Base-by-base conservation (phyloP, 768 basidiomycete species). In the Mycena leptocephala region DNA sequence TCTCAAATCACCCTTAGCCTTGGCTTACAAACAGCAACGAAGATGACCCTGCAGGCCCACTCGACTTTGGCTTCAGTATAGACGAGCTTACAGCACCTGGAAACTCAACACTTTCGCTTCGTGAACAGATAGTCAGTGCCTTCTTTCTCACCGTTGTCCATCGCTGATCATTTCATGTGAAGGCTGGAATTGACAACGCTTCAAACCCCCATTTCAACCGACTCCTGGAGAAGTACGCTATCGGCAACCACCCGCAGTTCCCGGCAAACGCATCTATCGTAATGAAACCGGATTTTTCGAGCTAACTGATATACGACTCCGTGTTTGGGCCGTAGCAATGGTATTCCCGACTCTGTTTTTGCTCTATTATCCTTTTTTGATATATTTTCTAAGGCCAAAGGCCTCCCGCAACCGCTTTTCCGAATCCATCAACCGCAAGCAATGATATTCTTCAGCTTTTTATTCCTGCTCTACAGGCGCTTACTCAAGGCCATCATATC, bases 211-310 rank as follows among this genome's bases (percentile, higher is more conserved):
- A 65, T 2, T 30, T 65, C 16, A 65, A 65, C n/a, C 26, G 41
- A 39, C 63, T 65, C 13, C 63, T 65, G 7, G 28, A 65, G 13
- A 30, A 18, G 11, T 65, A 65, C 32, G 41, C 63, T 9, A 46
- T 65, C 28, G 26, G 48, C 32, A 65, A 65, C n/a, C n/a, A 46
- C 28, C 63, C 63, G 6, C 46, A 32, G 4, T 65, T 65, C n/a
- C 63, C 63, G 5, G 63, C 26, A 65, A 65, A 24, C 41, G 63
- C 3, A 65, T 65, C 16, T 65, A 30, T 24, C 63, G 48, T 20
- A 65, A 65, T 20, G 63, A 41, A 48, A 65, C 63, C 4, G 63
- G 63, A 5, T 65, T 26, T 33, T 65, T 65, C 14, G 46, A 65
- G 6, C 41, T 65, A 16, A 48, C 9, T 18, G 63, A 65, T 41